A percentile compares a stretch with the other conserved stretches of the same genome.
phyloP scores from a whole-genome alignment of 2,329 filamentous ascomycete genomes.

The Neofusicoccum sp. region DNA sequence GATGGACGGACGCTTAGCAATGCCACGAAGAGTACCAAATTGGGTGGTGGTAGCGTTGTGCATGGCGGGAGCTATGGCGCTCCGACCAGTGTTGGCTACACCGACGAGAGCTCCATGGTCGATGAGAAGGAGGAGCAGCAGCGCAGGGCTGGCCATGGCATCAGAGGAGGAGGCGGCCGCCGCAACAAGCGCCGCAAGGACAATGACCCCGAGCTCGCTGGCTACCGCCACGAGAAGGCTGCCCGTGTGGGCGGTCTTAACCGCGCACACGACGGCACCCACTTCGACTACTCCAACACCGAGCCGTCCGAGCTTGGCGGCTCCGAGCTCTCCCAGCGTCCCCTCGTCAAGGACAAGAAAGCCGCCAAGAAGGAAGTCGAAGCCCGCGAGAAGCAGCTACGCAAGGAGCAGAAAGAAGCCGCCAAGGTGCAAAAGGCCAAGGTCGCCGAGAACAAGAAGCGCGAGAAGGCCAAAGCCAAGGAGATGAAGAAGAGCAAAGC shows the following conservation, averaged over 20 bases:
- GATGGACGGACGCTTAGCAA: constrained; percentile 83
- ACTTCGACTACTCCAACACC: constrained; percentile 75
- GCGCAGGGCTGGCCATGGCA: constrained; percentile 41
- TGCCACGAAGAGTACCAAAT: constrained; percentile 75
- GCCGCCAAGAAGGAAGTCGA: constrained; percentile 40
- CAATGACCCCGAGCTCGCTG: constrained; percentile 63
- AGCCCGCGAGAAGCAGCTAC: constrained; percentile 38
- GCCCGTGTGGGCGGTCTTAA: constrained; percentile 90
- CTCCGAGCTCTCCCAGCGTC: constrained; percentile 41
- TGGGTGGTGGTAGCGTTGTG: constrained; percentile 82
- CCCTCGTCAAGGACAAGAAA: constrained; percentile 46
- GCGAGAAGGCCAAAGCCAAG: constrained; percentile 44
- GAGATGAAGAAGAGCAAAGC: constrained; percentile 40
- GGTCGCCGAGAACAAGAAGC: constrained; percentile 34
- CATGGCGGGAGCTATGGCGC: constrained; percentile 57
- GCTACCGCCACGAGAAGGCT: constrained; percentile 82
- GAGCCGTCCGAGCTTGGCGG: constrained; percentile 57
- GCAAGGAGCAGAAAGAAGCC: constrained; percentile 28
- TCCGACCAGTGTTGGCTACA: constrained; percentile 39
- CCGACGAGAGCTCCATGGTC: constrained; percentile 46
- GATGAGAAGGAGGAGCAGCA: constrained; percentile 42
- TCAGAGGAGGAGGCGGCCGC: constrained; percentile 46
- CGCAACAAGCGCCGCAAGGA: constrained; percentile 55
- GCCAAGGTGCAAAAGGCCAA: constrained; percentile 28
- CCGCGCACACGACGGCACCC: constrained; percentile 71